Evolutionary conservation across 768 basidiomycete species (phyloP).

Genomic region (Phanerodontia chrysosporium): DNA sequence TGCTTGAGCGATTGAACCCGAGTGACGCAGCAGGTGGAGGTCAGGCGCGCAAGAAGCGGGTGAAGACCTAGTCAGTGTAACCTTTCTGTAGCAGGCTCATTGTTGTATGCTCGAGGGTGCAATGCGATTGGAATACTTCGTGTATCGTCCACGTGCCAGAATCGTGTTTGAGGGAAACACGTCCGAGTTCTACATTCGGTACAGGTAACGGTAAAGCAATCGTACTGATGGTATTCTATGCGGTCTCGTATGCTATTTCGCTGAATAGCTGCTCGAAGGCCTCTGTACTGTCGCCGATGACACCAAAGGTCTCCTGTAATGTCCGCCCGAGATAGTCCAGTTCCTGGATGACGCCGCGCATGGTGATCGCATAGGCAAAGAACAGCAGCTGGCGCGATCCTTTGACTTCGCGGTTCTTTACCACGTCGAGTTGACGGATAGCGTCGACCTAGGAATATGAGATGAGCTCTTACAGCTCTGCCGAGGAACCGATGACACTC

Average conservation of each 20-base stretch:
- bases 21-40: constrained; percentile 8
- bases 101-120: not conserved
- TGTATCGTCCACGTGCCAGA: no score
- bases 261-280: constrained; percentile 81
- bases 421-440: constrained; percentile 81
- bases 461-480: not conserved
- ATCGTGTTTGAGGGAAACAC: no score
- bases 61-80: constrained; percentile 9
- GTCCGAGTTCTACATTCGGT: no score
- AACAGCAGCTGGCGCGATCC: constrained; percentile 85
- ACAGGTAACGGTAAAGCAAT: no score
- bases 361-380: constrained; percentile 90
- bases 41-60: constrained; percentile 13
- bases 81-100: not conserved
- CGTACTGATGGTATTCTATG: no score
- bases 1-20: constrained; percentile 14
- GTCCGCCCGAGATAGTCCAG: constrained; percentile 77
- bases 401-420: constrained; percentile 76
- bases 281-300: constrained; percentile 76
- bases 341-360: constrained; percentile 91
- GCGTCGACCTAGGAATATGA: constrained; percentile 58
- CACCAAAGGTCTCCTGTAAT: constrained; percentile 88
- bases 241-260: constrained; percentile 3
- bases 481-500: constrained; percentile 18
- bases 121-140: not conserved